Percentiles rank a stretch among this genome's conserved stretches.
Evolutionary conservation across 108 stramenopile genomes (phyloP).

Genomic region (Aureococcus anophagefferens): DNA sequence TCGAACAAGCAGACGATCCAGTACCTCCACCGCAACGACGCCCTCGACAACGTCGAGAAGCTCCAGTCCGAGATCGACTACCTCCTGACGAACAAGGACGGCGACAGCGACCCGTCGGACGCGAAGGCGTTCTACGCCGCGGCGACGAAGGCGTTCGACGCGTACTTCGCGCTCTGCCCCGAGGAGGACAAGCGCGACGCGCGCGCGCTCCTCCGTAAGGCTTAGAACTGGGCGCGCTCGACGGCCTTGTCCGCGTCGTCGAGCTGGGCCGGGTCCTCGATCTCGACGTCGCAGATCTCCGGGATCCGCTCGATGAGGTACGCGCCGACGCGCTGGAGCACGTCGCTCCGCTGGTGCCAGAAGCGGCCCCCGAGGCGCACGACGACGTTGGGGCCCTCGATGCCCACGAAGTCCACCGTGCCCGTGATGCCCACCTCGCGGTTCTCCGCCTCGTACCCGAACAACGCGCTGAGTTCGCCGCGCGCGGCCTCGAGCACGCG

Average conservation of each 20-base stretch:
- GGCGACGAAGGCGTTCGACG: background rate
- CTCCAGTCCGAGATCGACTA: conserved; percentile 19
- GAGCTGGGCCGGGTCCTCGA: conserved; percentile 67
- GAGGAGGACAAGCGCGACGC: no score
- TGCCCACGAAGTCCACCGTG: conserved; percentile 78
- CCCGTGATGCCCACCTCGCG: conserved; percentile 86
- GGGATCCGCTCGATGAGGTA: conserved; percentile 65
- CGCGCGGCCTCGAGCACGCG: conserved; percentile 25
- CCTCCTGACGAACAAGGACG: background rate
- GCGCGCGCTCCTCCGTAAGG: no score
- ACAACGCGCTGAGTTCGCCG: conserved; percentile 51
- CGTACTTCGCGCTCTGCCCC: background rate
- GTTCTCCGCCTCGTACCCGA: conserved; percentile 83
- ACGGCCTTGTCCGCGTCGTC: conserved; percentile 58
- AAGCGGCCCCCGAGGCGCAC: conserved; percentile 60
- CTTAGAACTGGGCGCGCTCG: background rate
- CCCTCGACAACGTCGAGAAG: conserved; percentile 19
- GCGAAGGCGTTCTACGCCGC: background rate
- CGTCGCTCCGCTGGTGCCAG: conserved; percentile 80
- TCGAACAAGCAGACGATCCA: conserved; percentile 19
- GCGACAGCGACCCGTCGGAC: background rate
- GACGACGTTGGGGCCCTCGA: conserved; percentile 75
- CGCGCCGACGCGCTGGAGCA: conserved; percentile 56
- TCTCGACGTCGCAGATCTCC: conserved; percentile 67
- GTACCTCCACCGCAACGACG: conserved; percentile 26